Percentiles rank a stretch among this genome's conserved stretches.
Conservation (phyloP, 257 asterid species). For the Sherardia arvensis region DNA sequence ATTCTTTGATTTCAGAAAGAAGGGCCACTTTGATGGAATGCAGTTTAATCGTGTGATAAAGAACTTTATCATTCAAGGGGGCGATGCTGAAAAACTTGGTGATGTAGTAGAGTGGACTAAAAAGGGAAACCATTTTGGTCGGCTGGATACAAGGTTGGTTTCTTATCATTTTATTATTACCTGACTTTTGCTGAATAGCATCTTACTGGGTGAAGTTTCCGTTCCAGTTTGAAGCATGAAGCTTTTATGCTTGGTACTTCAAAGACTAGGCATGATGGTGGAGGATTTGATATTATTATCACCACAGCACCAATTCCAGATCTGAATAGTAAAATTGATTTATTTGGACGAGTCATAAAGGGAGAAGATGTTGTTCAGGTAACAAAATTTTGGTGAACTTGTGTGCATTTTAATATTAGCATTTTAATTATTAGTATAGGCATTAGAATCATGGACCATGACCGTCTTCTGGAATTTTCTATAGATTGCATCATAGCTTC, state of each 20-base stretch:
- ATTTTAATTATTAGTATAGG: neutral
- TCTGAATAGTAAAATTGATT: conserved; percentile 70
- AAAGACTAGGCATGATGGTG: conserved; percentile 51
- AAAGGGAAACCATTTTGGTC: conserved; percentile 80
- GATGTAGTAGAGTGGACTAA: conserved; percentile 80
- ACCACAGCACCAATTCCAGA: conserved; percentile 92
- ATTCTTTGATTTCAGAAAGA: conserved; percentile 41
- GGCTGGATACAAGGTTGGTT: conserved; percentile 75
- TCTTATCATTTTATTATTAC: conserved; percentile 8
- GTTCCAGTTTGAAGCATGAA: conserved; percentile 68
- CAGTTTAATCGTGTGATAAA: conserved; percentile 77
- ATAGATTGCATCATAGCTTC: neutral
- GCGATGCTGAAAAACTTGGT: conserved; percentile 57
- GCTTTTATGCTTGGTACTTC: conserved; percentile 98
- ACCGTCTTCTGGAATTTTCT: neutral
- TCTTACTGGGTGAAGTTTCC: neutral
- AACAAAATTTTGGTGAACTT: neutral
- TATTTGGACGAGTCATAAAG: conserved; percentile 83
- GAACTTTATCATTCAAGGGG: conserved; percentile 89
- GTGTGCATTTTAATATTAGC: neutral
- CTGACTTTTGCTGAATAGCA: conserved; percentile 5
- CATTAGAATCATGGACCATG: neutral
- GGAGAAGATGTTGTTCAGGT: conserved; percentile 99
- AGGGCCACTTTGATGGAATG: conserved; percentile 80
- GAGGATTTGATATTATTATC: conserved; percentile 68